phyloP scores from a whole-genome alignment of 352 stramenopile genomes.

The Pythium apleroticum region DNA sequence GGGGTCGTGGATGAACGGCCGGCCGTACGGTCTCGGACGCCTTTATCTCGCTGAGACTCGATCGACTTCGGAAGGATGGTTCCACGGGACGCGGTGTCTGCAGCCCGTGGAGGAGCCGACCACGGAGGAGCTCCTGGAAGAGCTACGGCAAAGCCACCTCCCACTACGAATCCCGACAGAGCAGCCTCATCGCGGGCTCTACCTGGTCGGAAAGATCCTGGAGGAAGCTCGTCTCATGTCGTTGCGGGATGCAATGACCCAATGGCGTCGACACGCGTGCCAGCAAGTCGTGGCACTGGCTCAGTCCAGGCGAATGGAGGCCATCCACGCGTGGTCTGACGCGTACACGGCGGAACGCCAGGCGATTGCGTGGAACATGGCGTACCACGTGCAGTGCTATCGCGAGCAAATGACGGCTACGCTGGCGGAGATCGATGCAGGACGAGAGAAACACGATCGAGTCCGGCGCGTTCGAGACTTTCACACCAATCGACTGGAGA shows the following conservation, averaged over 20 bases:
- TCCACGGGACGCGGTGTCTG: conserved; percentile 41
- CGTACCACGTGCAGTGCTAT: conserved; percentile 17
- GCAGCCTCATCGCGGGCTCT: conserved; percentile 36
- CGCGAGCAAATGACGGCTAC: conserved; percentile 22
- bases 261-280: conserved; percentile 30
- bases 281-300: conserved; percentile 23
- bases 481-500: conserved; percentile 23
- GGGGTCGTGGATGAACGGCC: conserved; percentile 35
- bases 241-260: conserved; percentile 22
- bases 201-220: conserved; percentile 26
- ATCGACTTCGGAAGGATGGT: conserved; percentile 38
- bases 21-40: conserved; percentile 40
- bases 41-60: conserved; percentile 24
- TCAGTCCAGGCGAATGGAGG: conserved; percentile 6
- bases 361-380: conserved; percentile 32
- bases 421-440: conserved; percentile 6
- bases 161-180: conserved; percentile 19
- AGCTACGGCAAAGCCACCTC: not conserved
- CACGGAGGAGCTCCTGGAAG: not conserved
- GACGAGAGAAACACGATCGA: conserved; percentile 19
- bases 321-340: conserved; percentile 20
- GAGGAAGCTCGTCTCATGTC: conserved; percentile 25
- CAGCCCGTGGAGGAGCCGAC: conserved; percentile 13
- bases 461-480: conserved; percentile 21
- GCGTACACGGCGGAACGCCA: conserved; percentile 31